These are phyloP conservation scores for Pleurotus ostreatus DNA, from an alignment of 768 basidiomycete species.

Conservation along the genomic window DNA sequence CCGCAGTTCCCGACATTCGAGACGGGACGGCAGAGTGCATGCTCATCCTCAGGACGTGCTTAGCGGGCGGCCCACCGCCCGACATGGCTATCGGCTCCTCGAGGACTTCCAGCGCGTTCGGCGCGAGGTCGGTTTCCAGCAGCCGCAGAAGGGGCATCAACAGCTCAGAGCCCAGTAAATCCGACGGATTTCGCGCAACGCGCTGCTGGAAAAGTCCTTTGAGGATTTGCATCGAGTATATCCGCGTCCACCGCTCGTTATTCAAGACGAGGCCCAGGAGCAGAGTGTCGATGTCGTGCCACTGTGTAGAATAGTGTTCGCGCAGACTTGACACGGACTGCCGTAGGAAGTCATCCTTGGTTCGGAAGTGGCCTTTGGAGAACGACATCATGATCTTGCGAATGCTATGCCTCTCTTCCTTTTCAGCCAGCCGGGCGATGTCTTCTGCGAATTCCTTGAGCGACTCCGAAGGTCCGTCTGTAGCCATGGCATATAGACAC, in stretches of 20 bases:
- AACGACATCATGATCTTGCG: conserved; percentile 88
- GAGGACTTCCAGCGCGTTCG: conserved; percentile 87
- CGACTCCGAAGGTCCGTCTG: conserved; percentile 53
- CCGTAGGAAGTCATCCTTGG: conserved; percentile 89
- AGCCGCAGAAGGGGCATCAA: conserved; percentile 89
- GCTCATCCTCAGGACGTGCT: conserved; percentile 90
- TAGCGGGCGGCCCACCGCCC: conserved; percentile 69
- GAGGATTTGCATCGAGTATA: conserved; percentile 82
- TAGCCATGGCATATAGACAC: conserved; percentile 78
- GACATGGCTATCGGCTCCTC: conserved; percentile 85
- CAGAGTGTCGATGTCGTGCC: conserved; percentile 79
- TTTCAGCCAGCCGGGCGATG: conserved; percentile 67
- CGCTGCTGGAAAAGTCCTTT: conserved; percentile 86
- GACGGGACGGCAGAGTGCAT: conserved; percentile 56
- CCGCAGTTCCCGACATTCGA: conserved; percentile 47
- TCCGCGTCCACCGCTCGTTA: conserved; percentile 72
- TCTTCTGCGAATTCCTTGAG: conserved; percentile 71
- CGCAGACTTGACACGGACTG: conserved; percentile 83
- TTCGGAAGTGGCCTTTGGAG: conserved; percentile 81
- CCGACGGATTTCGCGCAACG: conserved; percentile 70
- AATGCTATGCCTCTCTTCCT: conserved; percentile 74
- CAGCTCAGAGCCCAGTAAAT: conserved; percentile 76
- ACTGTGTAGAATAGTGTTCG: conserved; percentile 75
- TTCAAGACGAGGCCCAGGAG: conserved; percentile 88
- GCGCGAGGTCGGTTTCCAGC: conserved; percentile 81